A percentile compares a stretch with the other conserved stretches of the same genome.
phyloP scores from a whole-genome alignment of 2,329 filamentous ascomycete genomes.

The Penicillium sp. region DNA sequence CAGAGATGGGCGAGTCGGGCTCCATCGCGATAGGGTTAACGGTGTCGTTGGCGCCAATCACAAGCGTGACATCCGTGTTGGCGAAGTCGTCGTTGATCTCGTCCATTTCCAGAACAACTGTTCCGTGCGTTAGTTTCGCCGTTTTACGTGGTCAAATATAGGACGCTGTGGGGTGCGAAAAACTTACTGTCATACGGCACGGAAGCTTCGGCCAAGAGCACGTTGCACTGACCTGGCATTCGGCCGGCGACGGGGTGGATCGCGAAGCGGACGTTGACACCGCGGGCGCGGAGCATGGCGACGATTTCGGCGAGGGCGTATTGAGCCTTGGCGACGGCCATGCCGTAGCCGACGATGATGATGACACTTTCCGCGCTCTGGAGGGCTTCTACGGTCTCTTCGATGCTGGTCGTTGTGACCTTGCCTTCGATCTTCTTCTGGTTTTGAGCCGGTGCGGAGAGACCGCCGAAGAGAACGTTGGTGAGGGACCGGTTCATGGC shows the following conservation, averaged over 20 bases:
- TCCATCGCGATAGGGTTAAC: constrained; percentile 89
- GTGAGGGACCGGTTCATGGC: constrained; percentile 91
- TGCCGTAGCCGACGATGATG: constrained; percentile 88
- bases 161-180: neutral
- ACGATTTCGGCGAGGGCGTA: constrained; percentile 87
- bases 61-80: constrained; percentile 81
- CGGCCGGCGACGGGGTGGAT: constrained; percentile 88
- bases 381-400: constrained; percentile 77
- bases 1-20: constrained; percentile 79
- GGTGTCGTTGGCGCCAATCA: constrained; percentile 90
- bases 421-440: constrained; percentile 78
- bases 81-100: constrained; percentile 92
- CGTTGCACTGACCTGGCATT: constrained; percentile 93
- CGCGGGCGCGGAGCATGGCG: constrained; percentile 69
- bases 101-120: constrained; percentile 86
- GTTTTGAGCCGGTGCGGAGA: constrained; percentile 62
- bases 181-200: constrained; percentile 77
- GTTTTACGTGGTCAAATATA: neutral
- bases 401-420: constrained; percentile 75
- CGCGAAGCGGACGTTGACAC: constrained; percentile 81
- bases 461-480: constrained; percentile 86
- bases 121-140: constrained; percentile 16
- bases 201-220: constrained; percentile 81
- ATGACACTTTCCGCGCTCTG: constrained; percentile 80
- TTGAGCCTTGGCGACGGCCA: constrained; percentile 92